Conservation (phyloP, 225 moss, liverwort and hornwort genomes). For the Climacium dendroides region DNA sequence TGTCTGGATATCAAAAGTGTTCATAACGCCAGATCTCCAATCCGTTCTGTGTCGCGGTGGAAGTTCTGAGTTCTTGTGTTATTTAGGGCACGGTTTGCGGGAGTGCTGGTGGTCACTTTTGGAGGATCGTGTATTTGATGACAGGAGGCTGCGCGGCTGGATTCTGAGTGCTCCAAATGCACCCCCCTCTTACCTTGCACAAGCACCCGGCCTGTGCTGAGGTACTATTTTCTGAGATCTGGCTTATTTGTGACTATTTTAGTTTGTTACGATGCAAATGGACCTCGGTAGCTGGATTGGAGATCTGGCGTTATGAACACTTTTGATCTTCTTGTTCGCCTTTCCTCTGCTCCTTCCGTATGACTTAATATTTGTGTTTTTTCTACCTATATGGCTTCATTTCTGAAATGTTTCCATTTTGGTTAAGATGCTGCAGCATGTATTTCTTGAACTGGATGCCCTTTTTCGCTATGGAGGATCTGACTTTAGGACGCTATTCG, state of each 20-base stretch:
- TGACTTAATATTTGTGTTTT: not conserved
- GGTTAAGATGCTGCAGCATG: not conserved
- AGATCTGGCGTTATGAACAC: not conserved
- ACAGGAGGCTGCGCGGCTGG: not conserved
- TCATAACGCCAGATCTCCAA: too few species aligned
- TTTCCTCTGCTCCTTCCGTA: not conserved
- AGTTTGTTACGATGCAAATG: not conserved
- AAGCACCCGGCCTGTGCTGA: conserved; percentile 89
- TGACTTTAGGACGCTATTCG: not conserved
- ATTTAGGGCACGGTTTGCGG: not conserved
- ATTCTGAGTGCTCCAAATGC: conserved; percentile 36
- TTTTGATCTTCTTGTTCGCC: not conserved
- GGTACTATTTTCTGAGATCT: conserved; percentile 7
- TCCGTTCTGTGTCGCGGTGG: not conserved
- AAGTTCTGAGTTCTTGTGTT: not conserved
- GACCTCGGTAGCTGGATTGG: not conserved
- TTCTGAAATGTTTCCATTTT: not conserved
- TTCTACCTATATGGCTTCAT: too few species aligned
- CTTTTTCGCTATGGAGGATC: not conserved
- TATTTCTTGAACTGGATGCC: not conserved
- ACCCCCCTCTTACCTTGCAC: conserved; percentile 88
- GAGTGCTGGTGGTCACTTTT: not conserved
- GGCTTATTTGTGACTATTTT: not conserved
- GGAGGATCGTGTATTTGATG: not conserved
- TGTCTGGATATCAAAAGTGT: too few species aligned